Base-by-base conservation (phyloP, 495 filamentous ascomycete species). In the Friedmanniomyces simplex region DNA sequence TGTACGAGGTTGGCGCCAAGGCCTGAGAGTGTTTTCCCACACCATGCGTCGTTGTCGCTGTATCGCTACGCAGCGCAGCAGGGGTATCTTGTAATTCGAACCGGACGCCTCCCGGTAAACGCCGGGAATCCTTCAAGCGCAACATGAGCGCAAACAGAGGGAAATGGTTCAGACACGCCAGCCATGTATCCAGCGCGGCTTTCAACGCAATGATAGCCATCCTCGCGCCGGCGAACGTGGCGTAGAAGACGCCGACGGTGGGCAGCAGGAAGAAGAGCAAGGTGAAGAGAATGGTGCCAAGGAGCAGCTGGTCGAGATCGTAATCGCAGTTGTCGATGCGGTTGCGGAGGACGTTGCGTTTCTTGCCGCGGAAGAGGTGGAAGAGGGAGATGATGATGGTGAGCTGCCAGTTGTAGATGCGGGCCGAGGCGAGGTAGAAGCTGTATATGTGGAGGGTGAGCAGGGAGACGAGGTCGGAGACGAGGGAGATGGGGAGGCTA, bases 281-380 rank as follows among this genome's bases (percentile, higher is more conserved):
- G 1, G 94, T 96, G 63, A 99, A 99, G 10, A 99, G 77, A 22
- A 97, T 97, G 1, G 93, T 97, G 32, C 93, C 93, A 14, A 99
- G 82, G 7, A 99, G 82, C 3, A 99, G 83, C 70, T 99, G 94
- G 67, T 99, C 93, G 18, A 99, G 84, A 68, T 96, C 93, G 70
- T 99, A 99, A 71, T 99, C 93, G 76, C 94, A 99, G 37, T 89
- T 91, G 68, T 99, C 93, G 61, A 97, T 96, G 68, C 93, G 89
- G 63, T 96, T 96, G 61, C 93, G 83, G 13, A 99, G 80, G 8
- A 99, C 89, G 59, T 99, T 99, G 58, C 93, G 84, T 67, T 99
- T 99, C 68, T 97, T 97, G 48, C 93, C 93, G 22, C 89, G 87
- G 66, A 99, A 99, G 1, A 99, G 81, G 72, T 99, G 93, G 72